Conservation (phyloP, 139 green algal genomes). For the Chlorella sp. region DNA sequence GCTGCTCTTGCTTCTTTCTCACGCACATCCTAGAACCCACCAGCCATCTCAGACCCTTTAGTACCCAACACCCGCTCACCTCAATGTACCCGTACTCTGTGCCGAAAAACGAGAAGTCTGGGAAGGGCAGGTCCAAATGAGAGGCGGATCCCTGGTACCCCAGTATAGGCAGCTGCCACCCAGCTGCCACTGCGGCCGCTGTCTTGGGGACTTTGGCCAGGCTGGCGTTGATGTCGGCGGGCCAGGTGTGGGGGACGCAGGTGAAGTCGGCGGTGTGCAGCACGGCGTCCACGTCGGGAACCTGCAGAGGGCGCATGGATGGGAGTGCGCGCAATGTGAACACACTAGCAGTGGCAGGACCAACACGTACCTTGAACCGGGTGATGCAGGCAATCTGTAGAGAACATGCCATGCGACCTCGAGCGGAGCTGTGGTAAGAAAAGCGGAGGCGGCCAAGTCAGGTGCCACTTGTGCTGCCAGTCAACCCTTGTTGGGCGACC, state of each 20-base stretch:
- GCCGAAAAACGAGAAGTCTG: slow-evolving; percentile 58
- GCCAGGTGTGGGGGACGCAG: slow-evolving; percentile 40
- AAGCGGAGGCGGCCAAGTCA: too few species aligned
- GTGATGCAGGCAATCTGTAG: too few species aligned
- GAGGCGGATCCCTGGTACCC: slow-evolving; percentile 2
- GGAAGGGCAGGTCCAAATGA: slow-evolving; percentile 48
- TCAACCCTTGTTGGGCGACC: too few species aligned
- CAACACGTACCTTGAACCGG: too few species aligned
- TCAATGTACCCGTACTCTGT: slow-evolving; percentile 47
- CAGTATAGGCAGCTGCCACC: neutral
- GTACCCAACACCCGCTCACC: neutral
- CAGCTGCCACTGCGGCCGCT: neutral
- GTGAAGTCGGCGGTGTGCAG: slow-evolving; percentile 56
- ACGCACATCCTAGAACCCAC: neutral
- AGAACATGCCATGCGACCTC: too few species aligned
- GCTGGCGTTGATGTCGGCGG: neutral
- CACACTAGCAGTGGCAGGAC: too few species aligned
- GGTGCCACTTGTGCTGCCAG: too few species aligned
- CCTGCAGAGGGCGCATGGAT: neutral
- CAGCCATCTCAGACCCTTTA: too few species aligned
- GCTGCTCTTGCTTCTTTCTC: too few species aligned
- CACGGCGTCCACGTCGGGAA: slow-evolving; percentile 54
- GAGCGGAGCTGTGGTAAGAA: too few species aligned
- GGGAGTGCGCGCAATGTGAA: too few species aligned
- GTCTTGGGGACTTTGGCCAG: neutral